These are phyloP conservation scores for Tremellales sp. DNA, from an alignment of 1,284 basidiomycete genomes.

Conservation along the genomic window DNA sequence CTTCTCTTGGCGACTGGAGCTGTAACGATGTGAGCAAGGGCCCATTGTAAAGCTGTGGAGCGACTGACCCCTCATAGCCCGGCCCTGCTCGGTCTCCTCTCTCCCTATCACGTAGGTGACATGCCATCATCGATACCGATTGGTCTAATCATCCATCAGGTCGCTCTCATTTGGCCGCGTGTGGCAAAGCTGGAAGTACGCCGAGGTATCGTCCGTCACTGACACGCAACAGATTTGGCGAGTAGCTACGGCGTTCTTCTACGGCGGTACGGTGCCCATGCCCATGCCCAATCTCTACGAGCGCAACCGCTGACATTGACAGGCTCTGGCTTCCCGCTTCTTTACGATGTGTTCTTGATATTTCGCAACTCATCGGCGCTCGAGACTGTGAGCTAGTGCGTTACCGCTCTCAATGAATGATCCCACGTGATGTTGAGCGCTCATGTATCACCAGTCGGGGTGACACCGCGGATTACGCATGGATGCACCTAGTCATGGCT, in stretches of 20 bases:
- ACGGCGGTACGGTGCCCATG: conserved; percentile 30
- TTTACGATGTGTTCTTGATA: conserved; percentile 44
- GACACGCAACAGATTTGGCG: conserved; percentile 34
- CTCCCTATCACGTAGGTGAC: conserved; percentile 8
- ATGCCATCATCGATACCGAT: too few species aligned
- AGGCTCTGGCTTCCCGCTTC: conserved; percentile 35
- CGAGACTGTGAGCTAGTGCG: conserved; percentile 38
- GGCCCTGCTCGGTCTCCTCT: conserved; percentile 22
- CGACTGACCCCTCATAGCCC: conserved; percentile 16
- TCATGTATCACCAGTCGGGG: conserved; percentile 16
- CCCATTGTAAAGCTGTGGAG: not conserved
- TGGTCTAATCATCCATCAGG: conserved; percentile 9
- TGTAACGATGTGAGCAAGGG: conserved; percentile 22
- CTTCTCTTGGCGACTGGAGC: conserved; percentile 20
- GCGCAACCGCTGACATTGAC: not conserved
- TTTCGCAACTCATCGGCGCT: conserved; percentile 43
- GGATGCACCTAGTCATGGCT: conserved; percentile 38
- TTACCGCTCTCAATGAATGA: not conserved
- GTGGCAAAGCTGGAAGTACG: conserved; percentile 22
- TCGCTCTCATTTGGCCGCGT: conserved; percentile 23
- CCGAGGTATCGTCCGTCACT: not conserved
- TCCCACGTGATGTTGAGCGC: not conserved
- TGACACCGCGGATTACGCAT: conserved; percentile 41
- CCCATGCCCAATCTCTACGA: not conserved
- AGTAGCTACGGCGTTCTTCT: conserved; percentile 41